Conservation (phyloP, 257 asterid species). For the Salvia hispanica region DNA sequence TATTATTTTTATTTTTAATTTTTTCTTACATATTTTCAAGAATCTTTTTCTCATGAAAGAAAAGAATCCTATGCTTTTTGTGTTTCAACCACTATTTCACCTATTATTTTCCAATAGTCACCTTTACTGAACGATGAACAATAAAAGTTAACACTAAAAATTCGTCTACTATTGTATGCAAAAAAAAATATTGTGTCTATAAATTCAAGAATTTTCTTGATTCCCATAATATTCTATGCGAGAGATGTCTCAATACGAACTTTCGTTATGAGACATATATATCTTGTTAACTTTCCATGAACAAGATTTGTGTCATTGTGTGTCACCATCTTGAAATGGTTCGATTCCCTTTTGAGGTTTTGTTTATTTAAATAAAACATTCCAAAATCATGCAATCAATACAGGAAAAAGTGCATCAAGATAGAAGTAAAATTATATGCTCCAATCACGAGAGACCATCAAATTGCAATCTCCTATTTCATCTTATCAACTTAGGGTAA, state of each 20-base stretch:
- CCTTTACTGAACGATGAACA: not conserved
- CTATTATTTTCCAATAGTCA: not conserved
- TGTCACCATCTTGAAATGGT: constrained; percentile 29
- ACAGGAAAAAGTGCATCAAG: constrained; percentile 28
- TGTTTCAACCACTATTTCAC: constrained; percentile 12
- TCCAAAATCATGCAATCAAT: constrained; percentile 27
- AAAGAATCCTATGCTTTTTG: constrained; percentile 33
- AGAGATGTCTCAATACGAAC: constrained; percentile 16
- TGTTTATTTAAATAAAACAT: constrained; percentile 7
- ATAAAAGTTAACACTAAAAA: not conserved
- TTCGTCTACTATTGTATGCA: too few species aligned
- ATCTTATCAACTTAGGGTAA: not conserved
- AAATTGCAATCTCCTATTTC: not conserved
- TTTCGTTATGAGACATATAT: constrained; percentile 3
- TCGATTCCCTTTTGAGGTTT: constrained; percentile 27
- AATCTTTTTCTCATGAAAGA: constrained; percentile 27
- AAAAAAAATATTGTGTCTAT: not conserved
- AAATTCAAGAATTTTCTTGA: constrained; percentile 21
- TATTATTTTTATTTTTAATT: not conserved
- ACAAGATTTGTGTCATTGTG: constrained; percentile 7
- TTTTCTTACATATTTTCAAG: constrained; percentile 20
- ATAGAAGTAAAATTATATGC: not conserved
- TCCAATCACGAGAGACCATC: not conserved
- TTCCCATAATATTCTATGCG: constrained; percentile 31
- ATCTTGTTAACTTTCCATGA: constrained; percentile 27